Conservation (phyloP, 2,329 filamentous ascomycete genomes). For the Calycina herbarum region DNA sequence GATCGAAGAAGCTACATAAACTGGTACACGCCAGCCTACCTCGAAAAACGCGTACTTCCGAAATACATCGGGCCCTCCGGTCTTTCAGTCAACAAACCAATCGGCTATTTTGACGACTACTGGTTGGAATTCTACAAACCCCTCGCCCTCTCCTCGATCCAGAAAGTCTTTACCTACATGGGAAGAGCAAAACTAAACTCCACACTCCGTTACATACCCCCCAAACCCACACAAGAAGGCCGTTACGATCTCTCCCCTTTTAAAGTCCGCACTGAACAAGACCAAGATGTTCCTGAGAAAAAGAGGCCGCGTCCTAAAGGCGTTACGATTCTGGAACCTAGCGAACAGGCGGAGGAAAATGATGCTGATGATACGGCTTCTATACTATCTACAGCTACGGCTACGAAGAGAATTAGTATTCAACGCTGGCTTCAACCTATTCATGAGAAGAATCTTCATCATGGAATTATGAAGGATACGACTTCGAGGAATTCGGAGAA, state of each 20-base stretch:
- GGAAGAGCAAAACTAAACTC: conserved; percentile 72
- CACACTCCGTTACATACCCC: conserved; percentile 78
- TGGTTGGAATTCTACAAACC: conserved; percentile 98
- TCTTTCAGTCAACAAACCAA: conserved; percentile 26
- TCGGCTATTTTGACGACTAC: conserved; percentile 78
- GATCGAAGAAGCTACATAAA: conserved; percentile 73
- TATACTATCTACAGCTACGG: conserved; percentile 42
- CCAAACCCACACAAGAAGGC: conserved; percentile 70
- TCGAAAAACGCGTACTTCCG: conserved; percentile 56
- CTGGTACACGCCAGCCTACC: conserved; percentile 78
- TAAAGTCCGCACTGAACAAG: conserved; percentile 67
- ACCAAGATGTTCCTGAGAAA: conserved; percentile 59
- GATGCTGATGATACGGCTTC: conserved; percentile 47
- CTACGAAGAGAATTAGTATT: conserved; percentile 52
- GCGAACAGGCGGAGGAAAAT: conserved; percentile 38
- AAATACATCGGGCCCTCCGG: conserved; percentile 25
- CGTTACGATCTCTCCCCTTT: conserved; percentile 88
- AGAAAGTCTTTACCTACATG: conserved; percentile 82
- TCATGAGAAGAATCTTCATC: conserved; percentile 37
- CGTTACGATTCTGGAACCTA: conserved; percentile 67
- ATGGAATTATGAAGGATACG: conserved; percentile 59
- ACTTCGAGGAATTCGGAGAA: conserved; percentile 4
- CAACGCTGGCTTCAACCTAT: conserved; percentile 60
- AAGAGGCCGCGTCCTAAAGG: conserved; percentile 63
- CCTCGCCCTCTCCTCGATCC: conserved; percentile 80